Evolutionary conservation across 2,329 filamentous ascomycete species (phyloP).

Genomic region (Ophiostoma angusticollis): DNA sequence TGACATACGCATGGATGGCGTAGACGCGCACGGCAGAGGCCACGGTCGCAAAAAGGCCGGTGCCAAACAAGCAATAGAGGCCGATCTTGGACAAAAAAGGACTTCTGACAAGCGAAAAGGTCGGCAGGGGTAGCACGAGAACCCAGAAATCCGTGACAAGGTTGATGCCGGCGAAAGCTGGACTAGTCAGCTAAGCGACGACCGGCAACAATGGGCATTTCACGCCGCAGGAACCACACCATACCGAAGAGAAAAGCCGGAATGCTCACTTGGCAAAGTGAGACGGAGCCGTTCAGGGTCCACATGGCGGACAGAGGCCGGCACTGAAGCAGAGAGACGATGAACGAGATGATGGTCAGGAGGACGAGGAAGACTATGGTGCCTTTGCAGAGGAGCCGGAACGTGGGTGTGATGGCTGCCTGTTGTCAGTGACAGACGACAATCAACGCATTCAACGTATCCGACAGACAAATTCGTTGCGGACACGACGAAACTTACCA

Average conservation of each 20-base stretch:
- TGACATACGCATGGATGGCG: constrained; percentile 26
- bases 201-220: too few relatives aligned
- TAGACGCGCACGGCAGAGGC: constrained; percentile 27
- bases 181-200: too few relatives aligned
- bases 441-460: too few relatives aligned
- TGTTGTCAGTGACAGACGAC: too few relatives aligned
- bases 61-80: constrained; percentile 31
- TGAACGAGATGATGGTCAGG: constrained; percentile 28
- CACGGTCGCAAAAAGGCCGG: constrained; percentile 24
- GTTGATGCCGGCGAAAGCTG: constrained; percentile 24
- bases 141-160: constrained; percentile 35
- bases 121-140: constrained; percentile 29
- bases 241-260: background rate
- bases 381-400: constrained; percentile 21
- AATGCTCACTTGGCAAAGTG: constrained; percentile 15
- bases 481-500: too few relatives aligned
- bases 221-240: too few relatives aligned
- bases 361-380: constrained; percentile 27
- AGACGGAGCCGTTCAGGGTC: constrained; percentile 22
- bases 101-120: constrained; percentile 32
- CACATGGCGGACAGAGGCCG: constrained; percentile 28
- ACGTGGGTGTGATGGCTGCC: constrained; percentile 15
- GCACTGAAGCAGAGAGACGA: constrained; percentile 29
- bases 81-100: constrained; percentile 36
- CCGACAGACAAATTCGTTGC: too few relatives aligned